Evolutionary conservation across 2,329 filamentous ascomycete species (phyloP), one percentile per base, ranked within the genome.

Genomic region (Ascochyta lentis): DNA sequence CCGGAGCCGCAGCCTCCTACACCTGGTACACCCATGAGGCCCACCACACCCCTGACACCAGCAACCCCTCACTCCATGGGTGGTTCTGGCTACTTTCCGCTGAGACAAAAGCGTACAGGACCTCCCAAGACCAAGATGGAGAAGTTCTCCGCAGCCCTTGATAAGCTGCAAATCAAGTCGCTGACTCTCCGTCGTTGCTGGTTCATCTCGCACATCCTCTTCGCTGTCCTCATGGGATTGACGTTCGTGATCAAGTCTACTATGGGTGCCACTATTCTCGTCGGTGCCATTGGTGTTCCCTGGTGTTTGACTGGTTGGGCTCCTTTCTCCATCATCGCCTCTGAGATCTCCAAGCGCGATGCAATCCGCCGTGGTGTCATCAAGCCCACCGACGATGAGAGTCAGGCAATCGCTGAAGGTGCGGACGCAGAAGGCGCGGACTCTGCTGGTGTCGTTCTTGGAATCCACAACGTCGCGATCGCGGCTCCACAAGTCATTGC

Each of bases 271-370:
- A 96, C 90, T 0, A 81, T 86, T 1, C 83, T 96, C 31, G 89
- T 96, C 52, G 91, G 88, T 1, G 79, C 95, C 23, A 87, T 96
- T 43, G 94, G 94, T 31, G 87, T 98, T 55, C 92, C 91, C 1
- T 98, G 94, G 94, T 92, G 93, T 22, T 80, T 97, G 68, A 92
- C 92, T 2, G 85, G 96, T 24, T 98, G 94, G 94, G 94, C 93
- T 0, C 94, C 94, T 0, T 98, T 94, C 79, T 93, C 94, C 35
- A 90, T 98, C 66, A 97, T 98, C 72, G 92, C 91, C 41, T 91
- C 91, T 5, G 94, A 98, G 75, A 93, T 98, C 59, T 90, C 89
- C 58, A 90, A 88, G 57, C 88, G 92, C 6, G 91, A 96, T 70
- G 86, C 89, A 24, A 83, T 87, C 43, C 80, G 83, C 47, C 82